A percentile compares a stretch with the other conserved stretches of the same genome.
Conservation (phyloP, 2,329 filamentous ascomycete genomes). For the Colletotrichum tanaceti region DNA sequence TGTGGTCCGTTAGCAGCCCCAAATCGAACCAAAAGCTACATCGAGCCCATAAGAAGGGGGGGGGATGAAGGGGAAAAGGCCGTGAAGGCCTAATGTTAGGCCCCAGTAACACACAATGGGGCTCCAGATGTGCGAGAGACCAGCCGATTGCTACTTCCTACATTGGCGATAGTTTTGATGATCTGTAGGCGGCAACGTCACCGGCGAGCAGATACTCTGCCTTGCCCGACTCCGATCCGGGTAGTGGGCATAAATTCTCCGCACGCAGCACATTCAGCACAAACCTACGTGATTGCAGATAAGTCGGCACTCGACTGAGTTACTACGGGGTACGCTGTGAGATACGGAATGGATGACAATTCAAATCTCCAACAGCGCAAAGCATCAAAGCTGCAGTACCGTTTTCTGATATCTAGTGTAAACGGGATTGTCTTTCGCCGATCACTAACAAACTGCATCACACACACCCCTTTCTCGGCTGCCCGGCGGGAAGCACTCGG, state of each 20-base stretch:
- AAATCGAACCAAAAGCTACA: conserved; percentile 1
- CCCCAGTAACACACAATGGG: conserved; percentile 12
- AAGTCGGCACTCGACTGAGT: background rate
- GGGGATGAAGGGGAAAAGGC: no score
- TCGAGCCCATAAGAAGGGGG: background rate
- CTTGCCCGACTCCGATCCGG: background rate
- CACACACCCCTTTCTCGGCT: conserved; percentile 5
- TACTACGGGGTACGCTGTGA: background rate
- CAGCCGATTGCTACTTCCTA: background rate
- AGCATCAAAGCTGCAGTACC: background rate
- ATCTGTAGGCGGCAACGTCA: conserved; percentile 16
- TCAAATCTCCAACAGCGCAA: background rate
- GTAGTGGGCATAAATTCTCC: conserved; percentile 1
- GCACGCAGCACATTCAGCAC: conserved; percentile 6
- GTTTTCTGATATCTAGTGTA: background rate
- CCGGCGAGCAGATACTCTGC: background rate
- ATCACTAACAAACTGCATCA: background rate
- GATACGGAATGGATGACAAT: no score
- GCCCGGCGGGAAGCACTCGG: conserved; percentile 8
- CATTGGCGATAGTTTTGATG: conserved; percentile 3
- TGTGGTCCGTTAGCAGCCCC: conserved; percentile 11
- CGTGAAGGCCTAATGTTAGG: background rate
- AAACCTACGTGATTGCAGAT: conserved; percentile 26
- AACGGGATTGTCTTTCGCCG: background rate
- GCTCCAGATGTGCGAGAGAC: background rate